Percentiles rank a stretch among this genome's conserved stretches.
Evolutionary conservation across 2,329 filamentous ascomycete species (phyloP).

Genomic region (Fusarium brevicatenulatum): DNA sequence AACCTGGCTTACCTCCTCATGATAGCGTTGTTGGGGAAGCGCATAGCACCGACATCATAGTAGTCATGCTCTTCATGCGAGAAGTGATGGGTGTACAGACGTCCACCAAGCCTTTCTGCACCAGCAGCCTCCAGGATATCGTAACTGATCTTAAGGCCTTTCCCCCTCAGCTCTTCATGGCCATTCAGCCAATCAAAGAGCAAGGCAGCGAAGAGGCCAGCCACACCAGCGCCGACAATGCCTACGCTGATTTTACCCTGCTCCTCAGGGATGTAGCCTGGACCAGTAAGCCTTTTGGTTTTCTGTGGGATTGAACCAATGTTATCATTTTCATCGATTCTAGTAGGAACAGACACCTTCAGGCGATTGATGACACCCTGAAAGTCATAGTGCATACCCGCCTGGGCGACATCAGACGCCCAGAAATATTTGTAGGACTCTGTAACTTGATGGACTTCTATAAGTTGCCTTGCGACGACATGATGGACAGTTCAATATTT

Average conservation of each 20-base stretch:
- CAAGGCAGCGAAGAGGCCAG: neutral
- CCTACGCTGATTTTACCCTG: neutral
- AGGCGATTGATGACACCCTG: neutral
- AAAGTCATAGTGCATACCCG: neutral
- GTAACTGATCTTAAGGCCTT: neutral
- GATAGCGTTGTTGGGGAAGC: neutral
- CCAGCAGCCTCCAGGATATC: neutral
- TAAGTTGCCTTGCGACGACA: neutral
- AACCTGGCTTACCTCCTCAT: neutral
- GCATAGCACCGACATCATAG: neutral
- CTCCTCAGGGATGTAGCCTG: neutral
- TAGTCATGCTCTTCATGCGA: neutral
- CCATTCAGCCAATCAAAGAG: neutral
- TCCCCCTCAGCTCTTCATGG: neutral
- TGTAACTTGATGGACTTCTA: neutral
- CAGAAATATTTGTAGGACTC: neutral
- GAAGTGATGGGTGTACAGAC: neutral
- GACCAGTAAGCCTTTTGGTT: neutral
- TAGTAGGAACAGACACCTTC: neutral
- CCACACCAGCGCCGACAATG: neutral
- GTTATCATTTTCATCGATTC: accelerated
- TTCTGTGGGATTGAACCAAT: neutral
- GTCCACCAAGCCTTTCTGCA: neutral
- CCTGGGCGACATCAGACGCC: neutral
- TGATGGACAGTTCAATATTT: neutral